Conservation (phyloP, 352 stramenopile genomes). For the Peronospora tabacina region DNA sequence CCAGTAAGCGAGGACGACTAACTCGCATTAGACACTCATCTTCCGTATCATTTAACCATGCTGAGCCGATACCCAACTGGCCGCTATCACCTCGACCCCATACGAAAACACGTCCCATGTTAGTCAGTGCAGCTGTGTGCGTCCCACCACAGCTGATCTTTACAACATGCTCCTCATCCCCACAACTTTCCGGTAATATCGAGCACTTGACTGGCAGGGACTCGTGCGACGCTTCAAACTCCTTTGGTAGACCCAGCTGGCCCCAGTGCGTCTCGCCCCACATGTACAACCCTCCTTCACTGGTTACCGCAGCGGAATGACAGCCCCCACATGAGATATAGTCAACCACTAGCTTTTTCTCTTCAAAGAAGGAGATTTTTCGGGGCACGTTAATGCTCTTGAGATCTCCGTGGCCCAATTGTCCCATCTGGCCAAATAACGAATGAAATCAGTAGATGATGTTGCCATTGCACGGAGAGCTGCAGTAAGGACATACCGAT, state of each 20-base stretch:
- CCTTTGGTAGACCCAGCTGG: slow-evolving; percentile 61
- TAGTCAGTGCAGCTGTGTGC: slow-evolving; percentile 65
- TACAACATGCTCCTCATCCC: slow-evolving; percentile 45
- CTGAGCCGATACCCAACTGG: slow-evolving; percentile 58
- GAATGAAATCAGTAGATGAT: slow-evolving; percentile 8
- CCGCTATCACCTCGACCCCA: slow-evolving; percentile 75
- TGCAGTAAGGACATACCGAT: slow-evolving; percentile 33
- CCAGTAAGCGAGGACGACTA: slow-evolving; percentile 44
- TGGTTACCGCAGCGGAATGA: slow-evolving; percentile 69
- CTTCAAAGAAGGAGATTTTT: slow-evolving; percentile 55
- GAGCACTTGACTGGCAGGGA: slow-evolving; percentile 58
- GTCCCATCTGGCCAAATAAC: slow-evolving; percentile 49
- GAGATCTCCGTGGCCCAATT: slow-evolving; percentile 66
- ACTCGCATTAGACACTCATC: slow-evolving; percentile 50
- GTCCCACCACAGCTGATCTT: slow-evolving; percentile 76
- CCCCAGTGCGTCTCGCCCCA: slow-evolving; percentile 82
- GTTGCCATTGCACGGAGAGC: neutral
- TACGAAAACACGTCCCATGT: slow-evolving; percentile 63
- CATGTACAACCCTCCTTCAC: slow-evolving; percentile 66
- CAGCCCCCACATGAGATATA: slow-evolving; percentile 79
- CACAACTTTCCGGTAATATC: slow-evolving; percentile 22
- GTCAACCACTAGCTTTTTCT: slow-evolving; percentile 41
- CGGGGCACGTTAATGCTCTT: slow-evolving; percentile 60
- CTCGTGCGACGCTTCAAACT: slow-evolving; percentile 51
- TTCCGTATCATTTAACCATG: slow-evolving; percentile 59